These are phyloP conservation scores for Irpex sp. DNA, from an alignment of 1,284 basidiomycete genomes.

Conservation along the genomic window DNA sequence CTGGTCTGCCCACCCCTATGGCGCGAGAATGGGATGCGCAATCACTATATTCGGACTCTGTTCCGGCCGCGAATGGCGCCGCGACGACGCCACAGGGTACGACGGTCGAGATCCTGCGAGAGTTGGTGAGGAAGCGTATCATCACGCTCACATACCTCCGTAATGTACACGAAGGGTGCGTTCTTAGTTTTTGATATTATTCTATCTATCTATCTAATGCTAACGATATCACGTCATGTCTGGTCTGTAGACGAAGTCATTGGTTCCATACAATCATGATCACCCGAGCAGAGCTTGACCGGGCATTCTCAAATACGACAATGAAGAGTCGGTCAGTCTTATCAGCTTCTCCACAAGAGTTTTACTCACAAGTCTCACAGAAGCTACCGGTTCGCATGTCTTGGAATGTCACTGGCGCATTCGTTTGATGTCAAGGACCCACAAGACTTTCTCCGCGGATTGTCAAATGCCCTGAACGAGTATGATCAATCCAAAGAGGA, in stretches of 20 bases:
- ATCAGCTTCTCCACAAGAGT: not conserved
- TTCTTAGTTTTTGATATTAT: constrained; percentile 12
- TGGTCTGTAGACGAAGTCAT: constrained; percentile 57
- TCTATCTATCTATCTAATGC: constrained; percentile 4
- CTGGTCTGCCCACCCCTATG: constrained; percentile 29
- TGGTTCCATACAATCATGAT: constrained; percentile 89
- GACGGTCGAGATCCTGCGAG: constrained; percentile 70
- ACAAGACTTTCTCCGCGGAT: constrained; percentile 70
- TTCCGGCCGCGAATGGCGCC: constrained; percentile 29
- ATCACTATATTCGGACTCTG: constrained; percentile 30
- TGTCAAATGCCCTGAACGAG: constrained; percentile 70
- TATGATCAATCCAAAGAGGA: constrained; percentile 76
- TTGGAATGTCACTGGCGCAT: constrained; percentile 81
- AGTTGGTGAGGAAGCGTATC: constrained; percentile 78
- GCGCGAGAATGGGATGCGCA: constrained; percentile 70
- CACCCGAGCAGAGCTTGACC: constrained; percentile 67
- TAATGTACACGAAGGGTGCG: constrained; percentile 80
- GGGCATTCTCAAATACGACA: constrained; percentile 64
- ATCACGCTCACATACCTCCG: constrained; percentile 81
- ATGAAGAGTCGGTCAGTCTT: constrained; percentile 73
- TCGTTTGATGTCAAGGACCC: constrained; percentile 78
- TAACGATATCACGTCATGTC: constrained; percentile 1
- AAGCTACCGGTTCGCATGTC: constrained; percentile 73
- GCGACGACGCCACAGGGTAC: constrained; percentile 53
- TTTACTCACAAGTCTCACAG: constrained; percentile 33